Conservation (phyloP, 257 asterid species). For the Salvia miltiorrhiza region DNA sequence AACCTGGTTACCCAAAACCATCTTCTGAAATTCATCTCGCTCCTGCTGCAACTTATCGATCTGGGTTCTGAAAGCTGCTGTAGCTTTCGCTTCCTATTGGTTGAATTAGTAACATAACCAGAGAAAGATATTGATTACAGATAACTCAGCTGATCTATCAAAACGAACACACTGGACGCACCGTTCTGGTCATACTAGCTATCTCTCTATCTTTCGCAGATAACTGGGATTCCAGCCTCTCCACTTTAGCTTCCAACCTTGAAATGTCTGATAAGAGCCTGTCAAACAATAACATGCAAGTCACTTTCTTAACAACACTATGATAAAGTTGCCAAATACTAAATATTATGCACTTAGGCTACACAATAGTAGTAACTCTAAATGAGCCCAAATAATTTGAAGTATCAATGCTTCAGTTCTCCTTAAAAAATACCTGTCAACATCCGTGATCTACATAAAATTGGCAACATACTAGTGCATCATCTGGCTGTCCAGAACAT, state of each 20-base stretch:
- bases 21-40: conserved; percentile 60
- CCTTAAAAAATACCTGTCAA: background rate
- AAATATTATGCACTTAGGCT: background rate
- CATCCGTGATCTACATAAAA: background rate
- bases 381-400: background rate
- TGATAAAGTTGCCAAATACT: background rate
- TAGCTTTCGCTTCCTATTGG: conserved; percentile 78
- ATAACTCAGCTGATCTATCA: background rate
- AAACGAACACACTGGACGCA: conserved; percentile 27
- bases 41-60: conserved; percentile 64
- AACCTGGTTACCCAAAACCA: conserved; percentile 72
- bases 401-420: background rate
- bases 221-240: conserved; percentile 82
- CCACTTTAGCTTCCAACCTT: conserved; percentile 90
- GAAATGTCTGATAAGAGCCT: conserved; percentile 95
- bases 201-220: conserved; percentile 87
- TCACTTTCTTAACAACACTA: conserved; percentile 12
- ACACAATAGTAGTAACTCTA: background rate
- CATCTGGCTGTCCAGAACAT: background rate
- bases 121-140: background rate
- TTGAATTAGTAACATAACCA: conserved; percentile 1
- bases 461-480: background rate
- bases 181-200: conserved; percentile 92
- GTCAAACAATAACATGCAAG: conserved; percentile 17
- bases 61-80: conserved; percentile 53